Percentiles rank a stretch among this genome's conserved stretches.
Evolutionary conservation across 371 early-diverging fungal species (phyloP).

Genomic region (Actinomucor elegans): DNA sequence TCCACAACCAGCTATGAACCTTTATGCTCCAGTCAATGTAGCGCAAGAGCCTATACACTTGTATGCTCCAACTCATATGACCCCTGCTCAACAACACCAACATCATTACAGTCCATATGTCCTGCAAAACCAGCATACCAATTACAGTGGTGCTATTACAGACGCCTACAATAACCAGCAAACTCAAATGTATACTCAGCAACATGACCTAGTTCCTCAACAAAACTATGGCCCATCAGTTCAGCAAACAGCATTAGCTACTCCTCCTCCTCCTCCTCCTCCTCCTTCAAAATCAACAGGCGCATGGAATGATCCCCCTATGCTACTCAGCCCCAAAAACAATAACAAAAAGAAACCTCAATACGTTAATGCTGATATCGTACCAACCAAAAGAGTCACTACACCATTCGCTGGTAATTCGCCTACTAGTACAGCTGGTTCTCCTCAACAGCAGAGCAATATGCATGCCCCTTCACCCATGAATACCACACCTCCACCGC

Average conservation of each 20-base stretch:
- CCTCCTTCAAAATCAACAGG: conserved; percentile 24
- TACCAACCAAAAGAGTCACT: conserved; percentile 28
- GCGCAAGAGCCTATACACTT: conserved; percentile 17
- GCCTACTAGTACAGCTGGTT: conserved; percentile 17
- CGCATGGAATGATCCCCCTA: conserved; percentile 62
- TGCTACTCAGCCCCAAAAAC: conserved; percentile 19
- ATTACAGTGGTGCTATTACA: neutral
- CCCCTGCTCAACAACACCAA: conserved; percentile 6
- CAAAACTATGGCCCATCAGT: neutral
- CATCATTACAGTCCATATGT: neutral
- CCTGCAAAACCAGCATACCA: neutral
- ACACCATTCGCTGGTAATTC: conserved; percentile 42
- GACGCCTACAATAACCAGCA: neutral
- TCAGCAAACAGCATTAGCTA: conserved; percentile 15
- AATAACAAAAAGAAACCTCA: conserved; percentile 16
- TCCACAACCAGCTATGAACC: conserved; percentile 10
- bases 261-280: conserved; percentile 26
- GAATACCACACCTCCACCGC: conserved; percentile 11
- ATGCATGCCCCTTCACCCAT: conserved; percentile 8
- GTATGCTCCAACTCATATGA: no score
- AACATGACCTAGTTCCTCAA: no score
- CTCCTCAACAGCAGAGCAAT: conserved; percentile 18
- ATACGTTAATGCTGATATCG: conserved; percentile 3
- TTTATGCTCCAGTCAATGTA: neutral
- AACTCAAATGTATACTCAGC: neutral